These are phyloP conservation scores for Trichoderma gracile DNA, from an alignment of 2,329 filamentous ascomycete species.

Conservation along the genomic window DNA sequence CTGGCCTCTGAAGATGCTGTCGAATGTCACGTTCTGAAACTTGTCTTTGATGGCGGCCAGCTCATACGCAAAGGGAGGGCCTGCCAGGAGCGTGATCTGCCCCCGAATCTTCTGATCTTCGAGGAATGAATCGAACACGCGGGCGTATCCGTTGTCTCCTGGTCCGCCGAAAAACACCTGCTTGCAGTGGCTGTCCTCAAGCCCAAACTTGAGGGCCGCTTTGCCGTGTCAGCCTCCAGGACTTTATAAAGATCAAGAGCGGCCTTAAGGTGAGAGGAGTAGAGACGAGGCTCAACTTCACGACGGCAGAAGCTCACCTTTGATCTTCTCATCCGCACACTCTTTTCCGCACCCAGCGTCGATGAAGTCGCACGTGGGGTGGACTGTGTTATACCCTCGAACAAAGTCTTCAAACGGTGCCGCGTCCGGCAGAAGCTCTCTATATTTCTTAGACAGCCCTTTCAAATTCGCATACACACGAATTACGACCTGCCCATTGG, in stretches of 20 bases:
- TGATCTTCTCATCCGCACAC: constrained; percentile 45
- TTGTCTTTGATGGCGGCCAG: constrained; percentile 36
- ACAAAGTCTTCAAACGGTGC: constrained; percentile 39
- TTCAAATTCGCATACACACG: constrained; percentile 43
- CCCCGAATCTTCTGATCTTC: constrained; percentile 31
- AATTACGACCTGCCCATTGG: constrained; percentile 35
- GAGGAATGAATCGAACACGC: constrained; percentile 39
- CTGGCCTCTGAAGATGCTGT: constrained; percentile 32
- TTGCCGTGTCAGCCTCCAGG: constrained; percentile 5
- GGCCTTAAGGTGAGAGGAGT: not conserved
- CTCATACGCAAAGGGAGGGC: constrained; percentile 42
- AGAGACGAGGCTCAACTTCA: not conserved
- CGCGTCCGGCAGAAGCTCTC: constrained; percentile 33
- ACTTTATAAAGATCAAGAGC: not conserved
- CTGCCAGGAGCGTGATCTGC: constrained; percentile 43
- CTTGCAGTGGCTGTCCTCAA: constrained; percentile 43
- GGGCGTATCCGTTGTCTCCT: constrained; percentile 46
- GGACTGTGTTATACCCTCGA: constrained; percentile 45
- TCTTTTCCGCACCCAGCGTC: constrained; percentile 47
- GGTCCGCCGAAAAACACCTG: constrained; percentile 46
- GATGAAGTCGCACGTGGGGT: constrained; percentile 42
- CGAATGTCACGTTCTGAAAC: constrained; percentile 33
- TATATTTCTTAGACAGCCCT: constrained; percentile 41
- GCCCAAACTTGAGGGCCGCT: constrained; percentile 39
- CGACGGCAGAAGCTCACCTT: constrained; percentile 35